Conservation (phyloP, 2,329 filamentous ascomycete genomes). For the Lecanicillium sp. region DNA sequence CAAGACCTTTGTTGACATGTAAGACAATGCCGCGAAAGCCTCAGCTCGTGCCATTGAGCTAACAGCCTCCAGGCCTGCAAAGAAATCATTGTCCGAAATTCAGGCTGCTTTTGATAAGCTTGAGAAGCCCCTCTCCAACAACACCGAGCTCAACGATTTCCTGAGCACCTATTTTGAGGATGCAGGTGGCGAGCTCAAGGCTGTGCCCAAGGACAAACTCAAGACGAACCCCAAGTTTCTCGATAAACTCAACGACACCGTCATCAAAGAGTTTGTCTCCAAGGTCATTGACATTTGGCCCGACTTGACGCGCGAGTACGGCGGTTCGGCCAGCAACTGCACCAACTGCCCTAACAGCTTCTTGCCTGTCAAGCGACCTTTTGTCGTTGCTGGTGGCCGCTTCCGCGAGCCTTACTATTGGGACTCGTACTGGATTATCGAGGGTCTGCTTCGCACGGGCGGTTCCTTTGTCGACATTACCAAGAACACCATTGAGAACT, state of each 20-base stretch:
- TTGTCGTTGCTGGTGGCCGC: slow-evolving; percentile 65
- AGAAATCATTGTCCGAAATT: slow-evolving; percentile 52
- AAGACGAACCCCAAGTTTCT: slow-evolving; percentile 54
- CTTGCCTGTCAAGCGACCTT: slow-evolving; percentile 59
- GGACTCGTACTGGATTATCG: slow-evolving; percentile 64
- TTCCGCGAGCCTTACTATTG: slow-evolving; percentile 68
- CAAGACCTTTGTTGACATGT: slow-evolving; percentile 68
- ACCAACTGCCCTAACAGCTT: slow-evolving; percentile 57
- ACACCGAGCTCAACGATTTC: slow-evolving; percentile 56
- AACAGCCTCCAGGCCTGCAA: slow-evolving; percentile 45
- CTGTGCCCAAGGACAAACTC: slow-evolving; percentile 45
- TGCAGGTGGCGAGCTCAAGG: slow-evolving; percentile 56
- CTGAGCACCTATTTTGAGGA: slow-evolving; percentile 57
- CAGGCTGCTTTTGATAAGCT: slow-evolving; percentile 55
- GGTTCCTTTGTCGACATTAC: slow-evolving; percentile 58
- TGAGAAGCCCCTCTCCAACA: slow-evolving; percentile 55
- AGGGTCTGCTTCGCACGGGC: slow-evolving; percentile 58
- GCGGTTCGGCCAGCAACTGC: slow-evolving; percentile 45
- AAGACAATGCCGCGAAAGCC: slow-evolving; percentile 20
- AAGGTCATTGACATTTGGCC: slow-evolving; percentile 67
- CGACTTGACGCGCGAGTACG: slow-evolving; percentile 56
- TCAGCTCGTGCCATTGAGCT: slow-evolving; percentile 15
- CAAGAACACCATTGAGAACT: slow-evolving; percentile 64
- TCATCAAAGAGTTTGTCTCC: slow-evolving; percentile 53
- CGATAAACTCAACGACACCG: slow-evolving; percentile 48